Evolutionary conservation across 192 early-diverging fungal genomes (phyloP), one percentile per base, ranked within the genome.

Genomic region (Backusella mclennaniae): DNA sequence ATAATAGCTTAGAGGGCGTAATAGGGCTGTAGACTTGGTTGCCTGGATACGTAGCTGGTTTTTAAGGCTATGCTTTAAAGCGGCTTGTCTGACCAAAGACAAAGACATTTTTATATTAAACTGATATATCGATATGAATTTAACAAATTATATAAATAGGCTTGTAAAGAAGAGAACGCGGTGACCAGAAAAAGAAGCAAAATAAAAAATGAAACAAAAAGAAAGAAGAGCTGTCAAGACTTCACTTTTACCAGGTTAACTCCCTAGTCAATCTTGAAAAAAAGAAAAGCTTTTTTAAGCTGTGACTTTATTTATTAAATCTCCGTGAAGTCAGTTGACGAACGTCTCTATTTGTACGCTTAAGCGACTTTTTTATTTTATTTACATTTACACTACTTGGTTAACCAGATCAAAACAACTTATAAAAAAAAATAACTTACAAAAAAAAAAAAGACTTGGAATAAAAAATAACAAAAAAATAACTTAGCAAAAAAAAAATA

Each of bases 61-160:
- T 68, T 36, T 19, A 6, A 68, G 35, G 2, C 33, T 2, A 8
- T 68, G 23, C 29, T 36, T 68, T 31, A 33, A 9, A 35, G 35
- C 19, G 29, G 35, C 67, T 36, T 68, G 67, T 21, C 67, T 68
- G 8, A 21, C 67, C 35, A 68, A 36, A 35, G 67, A 68, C 35
- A 68, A 68, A 1, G 67, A 68, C 67, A 68, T 68, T 63, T 59
- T 63, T 49, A 19, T 49, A 49, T 49, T 49, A 49, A 49, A 49
- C 46, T 49, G 6, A 49, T 49, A n/a, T 49, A n/a, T 49, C 17
- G 6, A 49, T 49, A n/a, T 49, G 6, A n/a, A 49, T n/a, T 49
- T 49, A 59, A 59, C 7, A 59, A 59, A 59, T 29, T 26, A 59
- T 26, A 23, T 29, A 59, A 59, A 59, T 26, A 59, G 17, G 46